Conservation (phyloP, 257 asterid species). For the Petunia secreta region DNA sequence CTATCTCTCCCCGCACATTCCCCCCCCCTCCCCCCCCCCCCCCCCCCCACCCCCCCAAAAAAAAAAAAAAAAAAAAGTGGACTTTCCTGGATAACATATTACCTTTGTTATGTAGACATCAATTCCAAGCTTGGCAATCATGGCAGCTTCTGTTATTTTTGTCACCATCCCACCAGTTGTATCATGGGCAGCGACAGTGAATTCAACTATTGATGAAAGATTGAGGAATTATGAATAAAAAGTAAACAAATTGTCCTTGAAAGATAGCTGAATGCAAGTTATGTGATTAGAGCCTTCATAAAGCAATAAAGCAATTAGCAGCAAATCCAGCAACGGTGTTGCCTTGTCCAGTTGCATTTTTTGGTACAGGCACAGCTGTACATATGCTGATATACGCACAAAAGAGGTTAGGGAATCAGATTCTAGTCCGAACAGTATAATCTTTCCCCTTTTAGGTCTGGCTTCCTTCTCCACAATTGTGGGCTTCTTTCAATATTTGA, state of each 20-base stretch:
- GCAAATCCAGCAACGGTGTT: not conserved
- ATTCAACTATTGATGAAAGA: constrained; percentile 57
- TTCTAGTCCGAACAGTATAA: not conserved
- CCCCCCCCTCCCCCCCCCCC: too few species aligned
- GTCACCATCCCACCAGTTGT: constrained; percentile 98
- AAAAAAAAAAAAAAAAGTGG: not conserved
- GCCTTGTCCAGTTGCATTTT: not conserved
- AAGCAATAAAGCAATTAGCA: not conserved
- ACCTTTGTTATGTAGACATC: constrained; percentile 95
- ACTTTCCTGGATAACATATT: constrained; percentile 16
- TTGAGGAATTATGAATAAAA: not conserved
- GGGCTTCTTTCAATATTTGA: too few species aligned
- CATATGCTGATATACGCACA: not conserved
- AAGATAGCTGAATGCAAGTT: constrained; percentile 1
- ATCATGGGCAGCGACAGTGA: constrained; percentile 86
- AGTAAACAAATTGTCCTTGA: constrained; percentile 13
- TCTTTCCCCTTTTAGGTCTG: not conserved
- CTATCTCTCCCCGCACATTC: not conserved
- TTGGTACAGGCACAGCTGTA: not conserved
- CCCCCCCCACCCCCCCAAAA: too few species aligned
- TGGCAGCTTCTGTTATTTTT: constrained; percentile 91
- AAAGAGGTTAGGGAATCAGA: not conserved
- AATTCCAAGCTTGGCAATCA: constrained; percentile 87
- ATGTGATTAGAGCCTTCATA: not conserved
- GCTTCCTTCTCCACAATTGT: not conserved